These are phyloP conservation scores for Candida chauliodis DNA, from an alignment of 805 yeast species.

Conservation along the genomic window DNA sequence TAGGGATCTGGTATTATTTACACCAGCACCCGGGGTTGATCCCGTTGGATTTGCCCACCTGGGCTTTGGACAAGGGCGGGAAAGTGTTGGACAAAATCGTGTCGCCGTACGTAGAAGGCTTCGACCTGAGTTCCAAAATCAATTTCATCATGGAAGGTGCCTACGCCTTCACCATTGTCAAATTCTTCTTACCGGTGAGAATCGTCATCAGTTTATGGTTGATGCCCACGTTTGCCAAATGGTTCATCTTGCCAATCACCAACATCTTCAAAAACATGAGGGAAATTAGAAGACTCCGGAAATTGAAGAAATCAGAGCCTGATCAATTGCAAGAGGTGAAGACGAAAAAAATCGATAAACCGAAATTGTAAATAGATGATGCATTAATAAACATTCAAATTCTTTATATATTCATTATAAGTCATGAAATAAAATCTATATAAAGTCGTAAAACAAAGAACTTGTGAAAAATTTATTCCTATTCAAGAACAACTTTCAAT, in stretches of 20 bases:
- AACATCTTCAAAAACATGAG: constrained; percentile 17
- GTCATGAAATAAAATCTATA: too few relatives aligned
- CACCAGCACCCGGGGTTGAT: constrained; percentile 50
- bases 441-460: too few relatives aligned
- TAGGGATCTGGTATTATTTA: constrained; percentile 64
- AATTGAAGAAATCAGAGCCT: not conserved
- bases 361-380: constrained; percentile 28
- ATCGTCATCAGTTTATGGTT: constrained; percentile 45
- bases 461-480: too few relatives aligned
- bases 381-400: too few relatives aligned
- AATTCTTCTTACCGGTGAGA: constrained; percentile 54
- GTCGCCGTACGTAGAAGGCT: constrained; percentile 30
- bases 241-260: constrained; percentile 46
- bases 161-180: constrained; percentile 67
- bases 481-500: constrained; percentile 34
- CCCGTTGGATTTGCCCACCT: constrained; percentile 55
- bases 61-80: constrained; percentile 59
- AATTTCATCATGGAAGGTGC: constrained; percentile 67
- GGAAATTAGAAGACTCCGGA: constrained; percentile 4
- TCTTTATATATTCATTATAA: too few relatives aligned
- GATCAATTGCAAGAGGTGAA: constrained; percentile 8
- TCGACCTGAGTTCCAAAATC: constrained; percentile 49
- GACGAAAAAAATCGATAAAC: constrained; percentile 29
- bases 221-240: constrained; percentile 58
- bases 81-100: constrained; percentile 51